Percentiles rank a stretch among this genome's conserved stretches.
Conservation (phyloP, 2,329 filamentous ascomycete species). For the Colletotrichum sidae region DNA sequence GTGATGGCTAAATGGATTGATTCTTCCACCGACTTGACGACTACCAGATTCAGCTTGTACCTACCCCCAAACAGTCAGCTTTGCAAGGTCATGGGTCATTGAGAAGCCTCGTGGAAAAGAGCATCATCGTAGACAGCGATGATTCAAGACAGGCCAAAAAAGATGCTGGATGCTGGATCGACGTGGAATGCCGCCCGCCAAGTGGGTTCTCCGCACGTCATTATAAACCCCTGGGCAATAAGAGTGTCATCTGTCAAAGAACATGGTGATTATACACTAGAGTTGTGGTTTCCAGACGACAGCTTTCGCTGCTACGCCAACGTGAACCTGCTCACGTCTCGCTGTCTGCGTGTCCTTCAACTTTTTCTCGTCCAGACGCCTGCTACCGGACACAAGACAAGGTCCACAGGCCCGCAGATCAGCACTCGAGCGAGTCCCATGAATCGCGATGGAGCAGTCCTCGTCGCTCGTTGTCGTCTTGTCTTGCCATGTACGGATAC, state of each 20-base stretch:
- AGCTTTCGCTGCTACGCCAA: no score
- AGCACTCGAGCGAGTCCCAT: constrained; percentile 18
- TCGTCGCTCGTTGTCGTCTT: neutral
- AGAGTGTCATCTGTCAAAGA: no score
- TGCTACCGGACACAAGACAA: constrained; percentile 4
- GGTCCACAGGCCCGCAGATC: constrained; percentile 27
- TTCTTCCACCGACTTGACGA: no score
- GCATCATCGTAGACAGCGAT: neutral
- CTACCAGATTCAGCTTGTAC: neutral
- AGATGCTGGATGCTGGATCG: constrained; percentile 1
- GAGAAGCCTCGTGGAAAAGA: constrained; percentile 8
- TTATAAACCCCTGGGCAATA: neutral
- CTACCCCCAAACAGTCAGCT: neutral
- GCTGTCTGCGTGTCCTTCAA: neutral
- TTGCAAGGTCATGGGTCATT: constrained; percentile 13
- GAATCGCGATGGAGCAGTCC: constrained; percentile 7
- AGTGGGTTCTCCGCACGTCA: constrained; percentile 26
- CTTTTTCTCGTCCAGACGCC: neutral
- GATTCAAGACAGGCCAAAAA: neutral
- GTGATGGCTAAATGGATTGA: no score
- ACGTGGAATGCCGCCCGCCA: constrained; percentile 9
- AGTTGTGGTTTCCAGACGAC: no score
- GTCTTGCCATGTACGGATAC: neutral
- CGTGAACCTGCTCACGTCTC: neutral
- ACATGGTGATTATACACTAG: no score